These are phyloP conservation scores for Anastatica hierochuntica DNA, from an alignment of 345 rosid species.

Conservation along the genomic window DNA sequence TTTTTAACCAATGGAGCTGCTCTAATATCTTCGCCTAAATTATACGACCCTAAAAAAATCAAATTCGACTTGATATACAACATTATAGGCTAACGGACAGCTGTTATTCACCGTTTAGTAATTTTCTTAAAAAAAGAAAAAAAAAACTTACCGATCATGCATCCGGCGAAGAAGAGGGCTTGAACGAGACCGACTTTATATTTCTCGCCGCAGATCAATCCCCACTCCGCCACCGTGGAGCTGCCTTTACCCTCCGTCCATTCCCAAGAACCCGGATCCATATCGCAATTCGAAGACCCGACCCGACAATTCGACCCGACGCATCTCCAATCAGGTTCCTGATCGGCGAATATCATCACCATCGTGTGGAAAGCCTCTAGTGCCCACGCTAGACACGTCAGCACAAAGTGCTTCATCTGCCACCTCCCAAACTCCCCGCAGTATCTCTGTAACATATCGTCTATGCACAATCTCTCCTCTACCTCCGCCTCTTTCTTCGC, in stretches of 20 bases:
- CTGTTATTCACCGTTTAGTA: neutral
- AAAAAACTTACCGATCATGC: slow-evolving; percentile 69
- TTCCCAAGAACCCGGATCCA: slow-evolving; percentile 60
- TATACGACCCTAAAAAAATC: neutral
- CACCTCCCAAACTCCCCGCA: slow-evolving; percentile 91
- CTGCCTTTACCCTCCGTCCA: slow-evolving; percentile 51
- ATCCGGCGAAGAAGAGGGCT: slow-evolving; percentile 74
- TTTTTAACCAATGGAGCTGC: too few species aligned
- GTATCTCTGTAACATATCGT: slow-evolving; percentile 61
- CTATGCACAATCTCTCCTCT: slow-evolving; percentile 47
- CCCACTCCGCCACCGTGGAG: slow-evolving; percentile 91
- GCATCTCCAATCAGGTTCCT: slow-evolving; percentile 55
- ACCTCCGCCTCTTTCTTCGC: slow-evolving; percentile 15
- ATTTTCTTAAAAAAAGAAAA: neutral
- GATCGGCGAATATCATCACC: slow-evolving; percentile 93
- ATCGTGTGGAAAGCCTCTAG: slow-evolving; percentile 87
- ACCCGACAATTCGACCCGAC: slow-evolving; percentile 34
- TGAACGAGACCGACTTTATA: slow-evolving; percentile 83
- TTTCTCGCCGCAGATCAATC: slow-evolving; percentile 63
- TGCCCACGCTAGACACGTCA: slow-evolving; percentile 83
- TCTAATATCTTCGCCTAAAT: neutral
- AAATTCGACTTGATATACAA: neutral
- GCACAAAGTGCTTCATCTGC: slow-evolving; percentile 77
- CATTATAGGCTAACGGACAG: neutral
- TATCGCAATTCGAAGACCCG: slow-evolving; percentile 32